Percentiles rank a stretch among this genome's conserved stretches.
Evolutionary conservation across 2,329 filamentous ascomycete species (phyloP).

Genomic region (Daldinia sp.): DNA sequence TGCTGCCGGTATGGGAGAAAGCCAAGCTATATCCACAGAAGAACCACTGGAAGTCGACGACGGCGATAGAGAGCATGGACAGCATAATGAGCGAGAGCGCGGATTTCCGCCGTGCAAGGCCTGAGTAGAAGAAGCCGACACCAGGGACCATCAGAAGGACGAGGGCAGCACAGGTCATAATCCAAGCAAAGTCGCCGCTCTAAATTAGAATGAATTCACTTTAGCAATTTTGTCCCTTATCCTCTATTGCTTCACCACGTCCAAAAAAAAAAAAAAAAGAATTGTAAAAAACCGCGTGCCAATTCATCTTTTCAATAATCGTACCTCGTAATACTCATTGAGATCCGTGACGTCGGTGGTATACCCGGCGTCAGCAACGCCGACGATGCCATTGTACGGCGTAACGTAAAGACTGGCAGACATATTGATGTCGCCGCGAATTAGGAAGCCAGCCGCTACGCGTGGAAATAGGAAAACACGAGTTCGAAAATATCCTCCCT

Average conservation of each 20-base stretch:
- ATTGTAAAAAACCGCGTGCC: not conserved
- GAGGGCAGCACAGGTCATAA: constrained; percentile 79
- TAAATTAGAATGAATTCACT: constrained; percentile 53
- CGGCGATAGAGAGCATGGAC: constrained; percentile 81
- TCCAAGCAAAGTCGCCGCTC: constrained; percentile 86
- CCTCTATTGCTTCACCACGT: constrained; percentile 1
- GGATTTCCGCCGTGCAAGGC: constrained; percentile 88
- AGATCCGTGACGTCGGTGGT: constrained; percentile 72
- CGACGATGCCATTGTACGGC: constrained; percentile 65
- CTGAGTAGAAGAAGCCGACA: constrained; percentile 95
- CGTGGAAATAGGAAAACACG: constrained; percentile 11
- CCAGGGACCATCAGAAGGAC: constrained; percentile 94
- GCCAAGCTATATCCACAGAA: constrained; percentile 93
- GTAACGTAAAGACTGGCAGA: constrained; percentile 49
- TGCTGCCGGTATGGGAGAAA: constrained; percentile 83
- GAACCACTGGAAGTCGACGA: constrained; percentile 93
- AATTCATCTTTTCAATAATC: constrained; percentile 43
- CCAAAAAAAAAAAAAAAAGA: not conserved
- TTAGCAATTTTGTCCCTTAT: constrained; percentile 29
- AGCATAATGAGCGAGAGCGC: constrained; percentile 88
- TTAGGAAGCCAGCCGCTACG: constrained; percentile 12
- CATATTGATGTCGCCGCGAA: constrained; percentile 43
- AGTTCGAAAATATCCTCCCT: constrained; percentile 17
- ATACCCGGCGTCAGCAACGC: constrained; percentile 64
- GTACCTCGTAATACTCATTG: constrained; percentile 86